Conservation (phyloP, 805 yeast species). For the Ogataea ganodermae region DNA sequence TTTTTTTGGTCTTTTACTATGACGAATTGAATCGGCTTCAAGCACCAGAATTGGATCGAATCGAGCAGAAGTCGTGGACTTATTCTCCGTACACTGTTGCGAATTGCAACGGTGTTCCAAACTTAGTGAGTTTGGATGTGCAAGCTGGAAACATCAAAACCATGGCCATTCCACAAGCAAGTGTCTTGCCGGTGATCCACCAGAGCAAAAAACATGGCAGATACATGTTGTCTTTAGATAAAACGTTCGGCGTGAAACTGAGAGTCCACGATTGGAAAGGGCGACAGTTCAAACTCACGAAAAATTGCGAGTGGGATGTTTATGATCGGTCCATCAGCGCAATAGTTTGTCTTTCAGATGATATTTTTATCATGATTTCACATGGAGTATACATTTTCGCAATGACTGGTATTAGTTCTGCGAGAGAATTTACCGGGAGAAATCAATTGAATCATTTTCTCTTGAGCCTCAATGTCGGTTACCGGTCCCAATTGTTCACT, state of each 20-base stretch:
- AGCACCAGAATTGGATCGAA: too few species aligned
- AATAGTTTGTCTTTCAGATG: neutral
- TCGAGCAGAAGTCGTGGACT: neutral
- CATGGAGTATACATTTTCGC: conserved; percentile 7
- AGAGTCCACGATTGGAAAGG: neutral
- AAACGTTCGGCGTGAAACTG: neutral
- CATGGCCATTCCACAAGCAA: too few species aligned
- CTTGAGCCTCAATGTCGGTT: neutral
- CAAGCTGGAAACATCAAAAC: too few species aligned
- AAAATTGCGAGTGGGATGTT: neutral
- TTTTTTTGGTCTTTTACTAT: neutral
- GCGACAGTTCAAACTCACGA: neutral
- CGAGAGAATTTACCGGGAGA: too few species aligned
- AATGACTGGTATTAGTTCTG: neutral
- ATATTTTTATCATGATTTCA: conserved; percentile 9
- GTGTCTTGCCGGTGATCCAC: neutral
- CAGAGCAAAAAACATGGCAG: neutral
- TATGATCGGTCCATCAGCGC: neutral
- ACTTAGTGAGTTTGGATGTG: neutral
- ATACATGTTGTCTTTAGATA: neutral
- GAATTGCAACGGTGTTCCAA: neutral
- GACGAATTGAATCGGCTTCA: neutral
- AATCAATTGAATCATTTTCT: neutral
- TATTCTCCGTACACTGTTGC: neutral
- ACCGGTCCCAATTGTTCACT: neutral